Evolutionary conservation across 805 yeast species (phyloP), one percentile per base, ranked within the genome.

Genomic region (Dipodascopsis uninucleata): DNA sequence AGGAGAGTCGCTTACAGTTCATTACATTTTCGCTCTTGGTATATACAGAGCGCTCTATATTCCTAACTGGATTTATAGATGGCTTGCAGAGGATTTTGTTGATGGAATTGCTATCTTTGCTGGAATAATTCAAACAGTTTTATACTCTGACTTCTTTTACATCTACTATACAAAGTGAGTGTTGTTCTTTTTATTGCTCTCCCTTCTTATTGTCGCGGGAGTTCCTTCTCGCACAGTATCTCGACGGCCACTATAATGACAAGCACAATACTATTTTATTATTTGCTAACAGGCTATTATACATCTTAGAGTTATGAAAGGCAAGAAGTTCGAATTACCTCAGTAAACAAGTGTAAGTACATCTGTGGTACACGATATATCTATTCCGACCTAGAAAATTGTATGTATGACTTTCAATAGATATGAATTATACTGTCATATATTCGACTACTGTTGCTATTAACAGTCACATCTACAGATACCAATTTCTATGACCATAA

Each of bases 91-190:
- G 31, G 52, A 55, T 12, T 53, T 65, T 12, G 65, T 74, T 9
- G 96, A 88, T 60, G 74, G 74, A 53, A 71, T 89, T 43, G 75
- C 95, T 1, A 70, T 90, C 7, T 59, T 76, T 17, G 82, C 97
- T 0, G 97, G 97, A 20, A 50, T 93, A 26, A 64, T 87, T 31
- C 98, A 93, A 70, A 87, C 97, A 0, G 69, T 79, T 45, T 68
- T 93, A 26, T 93, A 93, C 69, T 87, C 97, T 1, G 98, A 93
- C 69, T 93, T 93, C 73, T 93, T 93, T 70, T 93, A 87, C 69
- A 74, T 93, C 54, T 93, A 93, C 68, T 90, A 90, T 70, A 74
- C 65, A 43, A 69, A 67, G 59, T 52, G 26, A 10, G 56, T 40
- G n/a, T 14, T 12, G 16, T 21, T 4, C 17, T 28, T 4, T 26